A percentile compares a stretch with the other conserved stretches of the same genome.
These are phyloP conservation scores for Hymenotorrendiella dingleyae DNA, from an alignment of 2,329 filamentous ascomycete genomes.

Conservation along the genomic window DNA sequence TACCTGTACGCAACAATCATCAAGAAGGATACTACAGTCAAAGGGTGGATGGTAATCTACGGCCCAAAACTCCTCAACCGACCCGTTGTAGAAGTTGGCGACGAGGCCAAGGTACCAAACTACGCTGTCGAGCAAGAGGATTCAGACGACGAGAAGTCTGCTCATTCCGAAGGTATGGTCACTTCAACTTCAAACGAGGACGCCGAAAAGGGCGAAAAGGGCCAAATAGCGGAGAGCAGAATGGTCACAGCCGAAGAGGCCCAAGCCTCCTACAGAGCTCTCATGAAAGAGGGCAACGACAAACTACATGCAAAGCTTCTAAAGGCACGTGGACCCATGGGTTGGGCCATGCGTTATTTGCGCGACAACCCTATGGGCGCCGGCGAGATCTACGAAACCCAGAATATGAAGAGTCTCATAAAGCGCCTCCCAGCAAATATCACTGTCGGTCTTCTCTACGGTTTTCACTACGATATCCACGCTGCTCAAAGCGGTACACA, in stretches of 20 bases:
- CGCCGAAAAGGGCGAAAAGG: not conserved
- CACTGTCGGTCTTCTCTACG: slow-evolving; percentile 60
- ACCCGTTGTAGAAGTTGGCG: slow-evolving; percentile 45
- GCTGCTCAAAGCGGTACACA: slow-evolving; percentile 63
- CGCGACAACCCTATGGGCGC: slow-evolving; percentile 67
- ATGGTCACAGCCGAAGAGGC: slow-evolving; percentile 42
- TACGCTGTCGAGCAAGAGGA: slow-evolving; percentile 71
- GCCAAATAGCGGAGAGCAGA: slow-evolving; percentile 37
- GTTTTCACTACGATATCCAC: slow-evolving; percentile 78
- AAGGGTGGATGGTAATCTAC: slow-evolving; percentile 54
- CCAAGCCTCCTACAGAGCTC: slow-evolving; percentile 55
- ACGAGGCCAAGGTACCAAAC: slow-evolving; percentile 58
- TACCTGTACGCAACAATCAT: slow-evolving; percentile 61
- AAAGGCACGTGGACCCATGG: slow-evolving; percentile 60
- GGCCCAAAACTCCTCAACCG: slow-evolving; percentile 62
- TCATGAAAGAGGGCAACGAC: slow-evolving; percentile 50
- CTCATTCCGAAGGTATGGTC: slow-evolving; percentile 22
- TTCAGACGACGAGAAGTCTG: slow-evolving; percentile 35
- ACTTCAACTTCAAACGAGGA: slow-evolving; percentile 23
- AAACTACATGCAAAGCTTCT: slow-evolving; percentile 58
- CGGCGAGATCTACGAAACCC: slow-evolving; percentile 67
- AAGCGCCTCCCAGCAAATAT: slow-evolving; percentile 66
- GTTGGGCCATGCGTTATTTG: slow-evolving; percentile 75
- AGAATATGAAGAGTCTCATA: slow-evolving; percentile 58
- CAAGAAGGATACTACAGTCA: slow-evolving; percentile 60